Evolutionary conservation across 2,329 filamentous ascomycete species (phyloP), one percentile per base, ranked within the genome.

Genomic region (Lecanoromycetidae sp.): DNA sequence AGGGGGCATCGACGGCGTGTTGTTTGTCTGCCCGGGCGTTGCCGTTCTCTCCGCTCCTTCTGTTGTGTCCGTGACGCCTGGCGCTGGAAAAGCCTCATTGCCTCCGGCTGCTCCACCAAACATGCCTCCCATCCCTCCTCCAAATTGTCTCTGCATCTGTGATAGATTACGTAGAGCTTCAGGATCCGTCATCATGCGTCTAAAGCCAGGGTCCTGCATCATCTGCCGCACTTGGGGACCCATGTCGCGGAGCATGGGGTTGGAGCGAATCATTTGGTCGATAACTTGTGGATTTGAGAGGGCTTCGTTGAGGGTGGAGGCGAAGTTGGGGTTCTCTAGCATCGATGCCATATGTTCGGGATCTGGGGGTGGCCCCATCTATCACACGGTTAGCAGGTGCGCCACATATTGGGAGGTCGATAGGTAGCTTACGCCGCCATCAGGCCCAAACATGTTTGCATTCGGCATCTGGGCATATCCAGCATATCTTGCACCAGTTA

Each of bases 201-300:
- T 78, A 67, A 96, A 87, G 54, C 87, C 77, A 0, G 88, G 88
- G 20, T 88, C 91, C 51, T 87, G 81, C 58, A 98, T 77, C 65
- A 95, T 82, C 60, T 93, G 79, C 56, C 87, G 79, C 19, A 85
- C 84, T 51, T 82, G 77, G 33, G 84, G 84, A 19, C 72, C 71
- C 63, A 84, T 77, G 51, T 78, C 75, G 57, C 81, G 76, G 15
- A 87, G 71, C 74, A 87, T 82, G 2, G 91, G 91, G 61, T 94
- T 94, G 60, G 83, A 79, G 57, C 91, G 79, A 57, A 98, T 87
- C 76, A 96, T 85, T 76, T 93, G 86, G 60, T 96, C 87, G 61
- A 96, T 77, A 57, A 98, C 84, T 15, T 81, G 77, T n/a, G 91
- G 90, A 66, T 96, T 96, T 64, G 88, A 85, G 63, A 98, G 82